Conservation (phyloP, 1,284 basidiomycete species). For the Ceratobasidium sp. region DNA sequence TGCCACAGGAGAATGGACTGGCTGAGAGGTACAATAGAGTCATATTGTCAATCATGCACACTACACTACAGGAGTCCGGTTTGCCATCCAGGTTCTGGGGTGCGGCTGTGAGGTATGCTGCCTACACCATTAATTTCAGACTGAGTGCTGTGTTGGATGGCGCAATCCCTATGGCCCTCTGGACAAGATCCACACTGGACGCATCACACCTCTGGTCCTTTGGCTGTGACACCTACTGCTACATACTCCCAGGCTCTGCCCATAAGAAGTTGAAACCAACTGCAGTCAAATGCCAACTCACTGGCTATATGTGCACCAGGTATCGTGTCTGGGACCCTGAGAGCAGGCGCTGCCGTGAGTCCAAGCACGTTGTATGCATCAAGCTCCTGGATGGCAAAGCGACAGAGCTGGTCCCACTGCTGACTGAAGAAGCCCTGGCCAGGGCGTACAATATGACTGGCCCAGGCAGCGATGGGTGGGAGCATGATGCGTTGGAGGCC, state of each 20-base stretch:
- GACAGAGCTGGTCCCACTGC: not conserved
- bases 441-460: not conserved
- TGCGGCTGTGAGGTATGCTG: constrained; percentile 24
- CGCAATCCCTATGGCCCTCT: constrained; percentile 6
- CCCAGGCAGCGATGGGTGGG: constrained; percentile 1
- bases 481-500: not conserved
- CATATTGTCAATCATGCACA: not conserved
- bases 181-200: constrained; percentile 8
- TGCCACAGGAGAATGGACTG: constrained; percentile 49
- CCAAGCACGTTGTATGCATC: not conserved
- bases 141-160: constrained; percentile 3
- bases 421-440: not conserved
- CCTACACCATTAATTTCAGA: constrained; percentile 19
- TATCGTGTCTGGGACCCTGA: not conserved
- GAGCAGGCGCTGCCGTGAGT: not conserved
- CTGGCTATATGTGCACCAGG: not conserved
- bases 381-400: not conserved
- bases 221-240: constrained; percentile 34
- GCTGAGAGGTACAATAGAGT: constrained; percentile 44
- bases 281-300: not conserved
- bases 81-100: constrained; percentile 33
- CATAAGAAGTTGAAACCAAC: not conserved
- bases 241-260: not conserved
- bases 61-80: constrained; percentile 20
- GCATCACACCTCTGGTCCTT: constrained; percentile 30